Conservation (phyloP, 2,329 filamentous ascomycete species). For the Ophiostoma montium region DNA sequence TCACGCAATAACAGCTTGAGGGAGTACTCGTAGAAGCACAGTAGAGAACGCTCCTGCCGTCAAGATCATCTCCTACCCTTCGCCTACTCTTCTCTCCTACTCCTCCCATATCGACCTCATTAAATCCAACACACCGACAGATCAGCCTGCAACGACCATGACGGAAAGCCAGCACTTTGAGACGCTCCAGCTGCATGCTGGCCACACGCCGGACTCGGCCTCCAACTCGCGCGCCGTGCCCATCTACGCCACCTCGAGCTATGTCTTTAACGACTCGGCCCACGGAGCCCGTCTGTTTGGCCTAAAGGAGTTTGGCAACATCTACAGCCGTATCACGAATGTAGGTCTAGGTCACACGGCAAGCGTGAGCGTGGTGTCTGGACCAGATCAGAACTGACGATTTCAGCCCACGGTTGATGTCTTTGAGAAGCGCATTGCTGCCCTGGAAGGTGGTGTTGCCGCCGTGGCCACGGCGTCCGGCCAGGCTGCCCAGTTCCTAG, state of each 20-base stretch:
- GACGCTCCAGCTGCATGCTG: conserved; percentile 75
- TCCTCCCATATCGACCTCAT: not conserved
- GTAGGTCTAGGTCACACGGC: not conserved
- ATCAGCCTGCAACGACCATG: conserved; percentile 19
- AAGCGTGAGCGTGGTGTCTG: too few species aligned
- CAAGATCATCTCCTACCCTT: not conserved
- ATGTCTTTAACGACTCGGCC: conserved; percentile 86
- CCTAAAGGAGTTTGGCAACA: conserved; percentile 94
- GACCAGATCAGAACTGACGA: not conserved
- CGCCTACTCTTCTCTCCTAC: not conserved
- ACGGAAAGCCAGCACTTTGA: conserved; percentile 50
- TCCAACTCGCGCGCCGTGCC: conserved; percentile 87
- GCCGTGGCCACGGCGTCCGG: conserved; percentile 76
- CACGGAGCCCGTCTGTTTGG: conserved; percentile 91
- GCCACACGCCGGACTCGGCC: conserved; percentile 62
- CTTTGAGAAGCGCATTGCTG: conserved; percentile 92
- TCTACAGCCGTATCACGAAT: conserved; percentile 95
- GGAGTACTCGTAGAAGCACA: too few species aligned
- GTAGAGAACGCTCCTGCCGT: too few species aligned
- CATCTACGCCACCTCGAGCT: conserved; percentile 94
- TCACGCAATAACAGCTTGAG: too few species aligned
- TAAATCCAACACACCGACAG: not conserved
- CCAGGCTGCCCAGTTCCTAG: conserved; percentile 85
- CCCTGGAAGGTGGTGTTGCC: conserved; percentile 80
- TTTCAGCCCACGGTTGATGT: conserved; percentile 89